phyloP scores from a whole-genome alignment of 2,329 filamentous ascomycete genomes.

The Colletotrichum neosansevieriae region DNA sequence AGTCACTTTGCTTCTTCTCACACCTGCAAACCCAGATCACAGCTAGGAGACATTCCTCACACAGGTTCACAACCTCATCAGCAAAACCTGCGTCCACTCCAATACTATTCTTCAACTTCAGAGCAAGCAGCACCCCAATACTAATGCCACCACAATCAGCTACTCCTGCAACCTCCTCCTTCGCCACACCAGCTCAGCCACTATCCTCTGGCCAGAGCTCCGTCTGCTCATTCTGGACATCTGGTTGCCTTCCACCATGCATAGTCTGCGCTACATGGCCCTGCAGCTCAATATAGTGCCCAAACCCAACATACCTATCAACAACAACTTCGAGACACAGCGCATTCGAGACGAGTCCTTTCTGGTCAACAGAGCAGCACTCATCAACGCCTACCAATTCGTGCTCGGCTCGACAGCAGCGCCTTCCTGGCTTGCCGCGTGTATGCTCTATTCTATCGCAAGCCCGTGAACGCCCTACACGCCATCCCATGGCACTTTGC shows the following conservation, averaged over 20 bases:
- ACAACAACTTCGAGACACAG: not conserved
- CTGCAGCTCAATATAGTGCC: not conserved
- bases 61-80: not conserved
- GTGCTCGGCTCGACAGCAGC: not conserved
- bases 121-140: not conserved
- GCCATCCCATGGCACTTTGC: not conserved
- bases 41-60: not conserved
- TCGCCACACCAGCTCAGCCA: not conserved
- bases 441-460: not conserved
- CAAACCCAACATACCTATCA: not conserved
- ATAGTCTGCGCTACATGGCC: not conserved
- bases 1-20: slow-evolving; percentile 2
- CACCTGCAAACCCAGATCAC: not conserved
- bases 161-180: not conserved
- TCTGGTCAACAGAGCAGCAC: not conserved
- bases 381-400: not conserved
- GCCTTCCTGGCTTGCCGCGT: not conserved
- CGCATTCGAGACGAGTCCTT: not conserved
- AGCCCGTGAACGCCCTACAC: not conserved
- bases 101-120: not conserved
- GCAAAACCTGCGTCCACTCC: not conserved
- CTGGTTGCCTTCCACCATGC: not conserved
- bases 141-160: not conserved
- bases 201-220: not conserved
- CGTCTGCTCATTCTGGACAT: not conserved